Conservation (phyloP, 2,329 filamentous ascomycete genomes). For the Coniochaeta sp. region DNA sequence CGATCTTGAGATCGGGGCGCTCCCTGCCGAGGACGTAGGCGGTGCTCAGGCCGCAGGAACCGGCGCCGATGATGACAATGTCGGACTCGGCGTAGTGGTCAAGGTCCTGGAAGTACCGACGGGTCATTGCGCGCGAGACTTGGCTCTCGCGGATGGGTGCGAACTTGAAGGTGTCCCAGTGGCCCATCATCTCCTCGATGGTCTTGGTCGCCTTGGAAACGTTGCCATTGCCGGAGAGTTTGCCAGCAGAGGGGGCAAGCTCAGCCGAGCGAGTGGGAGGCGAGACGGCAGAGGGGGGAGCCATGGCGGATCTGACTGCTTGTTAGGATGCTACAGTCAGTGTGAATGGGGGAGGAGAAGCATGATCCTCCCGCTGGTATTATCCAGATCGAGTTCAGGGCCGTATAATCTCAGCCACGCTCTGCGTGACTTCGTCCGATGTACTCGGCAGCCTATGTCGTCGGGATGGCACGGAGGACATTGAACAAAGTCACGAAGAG, state of each 20-base stretch:
- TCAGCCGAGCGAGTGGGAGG: slow-evolving; percentile 3
- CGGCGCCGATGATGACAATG: slow-evolving; percentile 88
- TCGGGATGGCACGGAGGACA: background rate
- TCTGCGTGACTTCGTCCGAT: background rate
- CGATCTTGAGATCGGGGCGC: slow-evolving; percentile 85
- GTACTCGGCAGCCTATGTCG: slow-evolving; percentile 5
- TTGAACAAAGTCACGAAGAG: slow-evolving; percentile 2
- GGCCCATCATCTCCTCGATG: slow-evolving; percentile 60
- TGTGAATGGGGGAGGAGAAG: slow-evolving; percentile 42
- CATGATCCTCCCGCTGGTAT: slow-evolving; percentile 89
- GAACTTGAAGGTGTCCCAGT: slow-evolving; percentile 80
- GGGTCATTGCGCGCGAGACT: slow-evolving; percentile 88
- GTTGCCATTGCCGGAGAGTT: background rate
- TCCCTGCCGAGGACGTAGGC: slow-evolving; percentile 79
- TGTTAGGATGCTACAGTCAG: slow-evolving; percentile 28
- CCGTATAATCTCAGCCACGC: slow-evolving; percentile 31
- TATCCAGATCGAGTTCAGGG: slow-evolving; percentile 25
- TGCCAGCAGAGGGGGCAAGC: background rate
- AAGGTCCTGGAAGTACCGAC: slow-evolving; percentile 86
- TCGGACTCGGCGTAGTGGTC: slow-evolving; percentile 87
- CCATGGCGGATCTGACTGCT: slow-evolving; percentile 40
- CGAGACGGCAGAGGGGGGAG: slow-evolving; percentile 63
- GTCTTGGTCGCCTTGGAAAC: slow-evolving; percentile 38
- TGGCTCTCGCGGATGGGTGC: slow-evolving; percentile 84
- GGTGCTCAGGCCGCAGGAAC: slow-evolving; percentile 77